phyloP scores from a whole-genome alignment of 2,329 filamentous ascomycete species.

The Xylaria sp. region DNA sequence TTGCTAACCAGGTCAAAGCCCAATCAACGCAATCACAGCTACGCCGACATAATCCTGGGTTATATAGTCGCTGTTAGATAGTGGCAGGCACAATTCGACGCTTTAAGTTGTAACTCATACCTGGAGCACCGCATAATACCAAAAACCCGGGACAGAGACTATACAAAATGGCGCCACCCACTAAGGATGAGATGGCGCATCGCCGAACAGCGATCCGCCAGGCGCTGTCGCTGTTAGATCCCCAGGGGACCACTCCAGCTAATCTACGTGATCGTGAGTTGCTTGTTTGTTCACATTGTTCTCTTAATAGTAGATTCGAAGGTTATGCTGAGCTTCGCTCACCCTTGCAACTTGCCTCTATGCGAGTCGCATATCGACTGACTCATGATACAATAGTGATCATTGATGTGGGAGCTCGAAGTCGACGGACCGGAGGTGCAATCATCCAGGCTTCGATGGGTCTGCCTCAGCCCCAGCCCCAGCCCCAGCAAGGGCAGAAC shows the following conservation, averaged over 20 bases:
- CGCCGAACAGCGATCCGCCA: neutral
- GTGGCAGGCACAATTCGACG: no score
- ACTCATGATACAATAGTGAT: slow-evolving; percentile 1
- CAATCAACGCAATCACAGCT: neutral
- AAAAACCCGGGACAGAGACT: neutral
- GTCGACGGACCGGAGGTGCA: neutral
- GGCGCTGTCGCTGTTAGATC: neutral
- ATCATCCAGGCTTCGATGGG: slow-evolving; percentile 4
- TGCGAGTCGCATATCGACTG: neutral
- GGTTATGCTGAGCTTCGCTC: neutral
- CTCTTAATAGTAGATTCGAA: neutral
- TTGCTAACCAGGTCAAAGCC: neutral
- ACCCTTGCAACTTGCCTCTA: neutral
- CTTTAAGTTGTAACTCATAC: neutral
- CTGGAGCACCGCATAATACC: neutral
- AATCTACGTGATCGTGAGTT: slow-evolving; percentile 6
- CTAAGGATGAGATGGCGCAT: neutral
- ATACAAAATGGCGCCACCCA: slow-evolving; percentile 10
- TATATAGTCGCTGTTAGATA: no score
- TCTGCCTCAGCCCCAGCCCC: neutral
- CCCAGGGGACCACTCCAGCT: neutral
- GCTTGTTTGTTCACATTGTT: neutral
- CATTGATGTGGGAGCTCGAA: neutral
- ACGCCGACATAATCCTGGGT: no score
- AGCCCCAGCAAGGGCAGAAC: neutral